A percentile compares a stretch with the other conserved stretches of the same genome.
phyloP scores from a whole-genome alignment of 148 eudicot genomes.

The Nyssa sinensis region DNA sequence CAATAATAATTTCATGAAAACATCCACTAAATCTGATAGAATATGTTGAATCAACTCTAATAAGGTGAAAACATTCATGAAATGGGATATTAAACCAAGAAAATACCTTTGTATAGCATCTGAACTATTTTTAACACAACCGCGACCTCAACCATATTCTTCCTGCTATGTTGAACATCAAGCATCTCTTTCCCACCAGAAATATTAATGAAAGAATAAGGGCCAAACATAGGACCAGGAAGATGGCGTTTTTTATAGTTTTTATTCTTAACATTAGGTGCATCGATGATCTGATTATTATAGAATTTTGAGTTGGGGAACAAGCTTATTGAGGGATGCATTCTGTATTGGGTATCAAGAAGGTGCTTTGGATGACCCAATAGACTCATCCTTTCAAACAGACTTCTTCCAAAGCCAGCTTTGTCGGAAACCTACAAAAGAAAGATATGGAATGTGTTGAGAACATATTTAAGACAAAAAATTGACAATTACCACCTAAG shows the following conservation, averaged over 20 bases:
- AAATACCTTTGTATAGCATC: conserved; percentile 49
- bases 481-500: too few relatives aligned
- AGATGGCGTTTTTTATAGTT: conserved; percentile 41
- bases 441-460: conserved; percentile 1
- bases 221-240: too few relatives aligned
- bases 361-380: too few relatives aligned
- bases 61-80: too few relatives aligned
- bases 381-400: conserved; percentile 46
- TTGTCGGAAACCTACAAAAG: conserved; percentile 41
- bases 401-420: too few relatives aligned
- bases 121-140: conserved; percentile 38
- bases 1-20: too few relatives aligned
- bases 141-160: conserved; percentile 59
- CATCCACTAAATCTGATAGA: too few relatives aligned
- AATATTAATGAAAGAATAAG: conserved; percentile 60
- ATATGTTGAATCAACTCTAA: too few relatives aligned
- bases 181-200: conserved; percentile 50
- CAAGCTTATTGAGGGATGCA: conserved; percentile 63
- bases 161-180: conserved; percentile 42
- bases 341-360: conserved; percentile 69
- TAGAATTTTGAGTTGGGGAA: conserved; percentile 57
- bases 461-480: too few relatives aligned
- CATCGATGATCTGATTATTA: conserved; percentile 45
- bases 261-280: conserved; percentile 32
- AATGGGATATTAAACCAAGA: too few relatives aligned